phyloP scores from a whole-genome alignment of 805 yeast genomes.

The Ogataea siamensis region DNA sequence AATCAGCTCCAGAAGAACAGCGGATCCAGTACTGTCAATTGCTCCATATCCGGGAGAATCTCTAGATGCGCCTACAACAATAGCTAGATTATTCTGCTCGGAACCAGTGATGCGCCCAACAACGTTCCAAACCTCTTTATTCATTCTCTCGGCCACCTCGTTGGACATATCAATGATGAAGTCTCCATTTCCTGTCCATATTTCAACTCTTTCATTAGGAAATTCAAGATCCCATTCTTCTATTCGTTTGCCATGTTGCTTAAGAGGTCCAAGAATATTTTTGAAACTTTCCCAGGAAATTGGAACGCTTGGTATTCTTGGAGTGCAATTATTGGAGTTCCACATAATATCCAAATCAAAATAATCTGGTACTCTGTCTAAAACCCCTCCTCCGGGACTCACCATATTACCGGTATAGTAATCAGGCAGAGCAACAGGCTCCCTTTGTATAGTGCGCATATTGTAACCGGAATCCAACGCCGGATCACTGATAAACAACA shows the following conservation, averaged over 20 bases:
- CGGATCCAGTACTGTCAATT: slow-evolving; percentile 70
- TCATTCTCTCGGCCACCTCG: slow-evolving; percentile 44
- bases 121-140: slow-evolving; percentile 76
- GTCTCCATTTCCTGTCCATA: slow-evolving; percentile 44
- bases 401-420: slow-evolving; percentile 73
- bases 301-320: slow-evolving; percentile 75
- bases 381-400: slow-evolving; percentile 68
- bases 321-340: slow-evolving; percentile 50
- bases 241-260: slow-evolving; percentile 39
- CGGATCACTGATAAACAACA: slow-evolving; percentile 61
- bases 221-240: slow-evolving; percentile 36
- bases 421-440: slow-evolving; percentile 55
- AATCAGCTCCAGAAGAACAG: slow-evolving; percentile 66
- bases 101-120: slow-evolving; percentile 74
- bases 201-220: slow-evolving; percentile 30
- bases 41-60: slow-evolving; percentile 75
- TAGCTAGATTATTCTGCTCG: slow-evolving; percentile 71
- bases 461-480: slow-evolving; percentile 27
- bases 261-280: slow-evolving; percentile 37
- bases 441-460: slow-evolving; percentile 49
- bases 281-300: slow-evolving; percentile 71
- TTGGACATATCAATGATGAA: slow-evolving; percentile 30
- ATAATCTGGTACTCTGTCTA: slow-evolving; percentile 34
- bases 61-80: slow-evolving; percentile 79
- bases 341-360: slow-evolving; percentile 39